Conservation (phyloP, 2,329 filamentous ascomycete genomes). For the Hymenoscyphus linearis region DNA sequence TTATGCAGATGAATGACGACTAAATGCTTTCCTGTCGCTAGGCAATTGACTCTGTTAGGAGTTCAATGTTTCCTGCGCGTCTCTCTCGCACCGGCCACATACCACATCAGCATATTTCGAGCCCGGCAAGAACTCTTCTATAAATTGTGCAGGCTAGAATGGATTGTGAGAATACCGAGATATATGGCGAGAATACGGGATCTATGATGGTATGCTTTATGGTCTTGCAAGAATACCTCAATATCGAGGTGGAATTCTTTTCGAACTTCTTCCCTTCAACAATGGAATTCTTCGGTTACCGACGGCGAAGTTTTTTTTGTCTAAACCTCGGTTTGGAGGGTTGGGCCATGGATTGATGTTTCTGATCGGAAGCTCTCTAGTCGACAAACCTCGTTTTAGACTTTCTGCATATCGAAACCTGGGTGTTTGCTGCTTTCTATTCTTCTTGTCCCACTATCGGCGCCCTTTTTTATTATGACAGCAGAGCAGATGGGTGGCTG, state of each 20-base stretch:
- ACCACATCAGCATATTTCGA: conserved; percentile 26
- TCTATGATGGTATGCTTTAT: conserved; percentile 32
- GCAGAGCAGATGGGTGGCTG: conserved; percentile 30
- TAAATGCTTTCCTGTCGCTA: conserved; percentile 33
- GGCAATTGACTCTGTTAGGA: conserved; percentile 24
- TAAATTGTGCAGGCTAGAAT: conserved; percentile 24
- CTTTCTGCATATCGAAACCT: conserved; percentile 31
- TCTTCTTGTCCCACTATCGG: conserved; percentile 31
- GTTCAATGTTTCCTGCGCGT: conserved; percentile 25
- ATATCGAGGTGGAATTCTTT: conserved; percentile 24
- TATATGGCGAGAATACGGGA: conserved; percentile 27
- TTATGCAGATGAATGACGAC: conserved; percentile 29
- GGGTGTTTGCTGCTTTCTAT: conserved; percentile 31
- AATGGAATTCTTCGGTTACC: conserved; percentile 21
- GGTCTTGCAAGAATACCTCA: conserved; percentile 31
- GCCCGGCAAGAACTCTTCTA: conserved; percentile 26
- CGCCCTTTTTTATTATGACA: conserved; percentile 22
- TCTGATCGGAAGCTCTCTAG: conserved; percentile 21
- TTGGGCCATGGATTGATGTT: conserved; percentile 22
- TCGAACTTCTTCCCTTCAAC: conserved; percentile 7
- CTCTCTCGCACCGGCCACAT: conserved; percentile 27
- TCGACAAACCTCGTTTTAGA: conserved; percentile 30
- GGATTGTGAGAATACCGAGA: conserved; percentile 29
- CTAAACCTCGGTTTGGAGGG: conserved; percentile 18
- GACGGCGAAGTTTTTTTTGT: conserved; percentile 19